These are phyloP conservation scores for Populus simonii DNA, from an alignment of 345 rosid species.

Conservation along the genomic window DNA sequence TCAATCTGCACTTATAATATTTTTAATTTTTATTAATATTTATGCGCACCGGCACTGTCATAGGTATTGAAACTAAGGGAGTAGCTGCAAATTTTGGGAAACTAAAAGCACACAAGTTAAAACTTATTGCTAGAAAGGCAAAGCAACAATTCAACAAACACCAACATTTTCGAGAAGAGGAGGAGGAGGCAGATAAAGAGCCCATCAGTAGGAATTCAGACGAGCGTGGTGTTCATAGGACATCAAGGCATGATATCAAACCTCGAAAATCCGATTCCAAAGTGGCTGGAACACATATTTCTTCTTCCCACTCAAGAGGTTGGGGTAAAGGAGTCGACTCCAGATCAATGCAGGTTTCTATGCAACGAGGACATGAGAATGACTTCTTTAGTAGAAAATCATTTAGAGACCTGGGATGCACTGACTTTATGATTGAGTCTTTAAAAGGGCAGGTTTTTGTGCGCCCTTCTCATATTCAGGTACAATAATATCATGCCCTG, in stretches of 20 bases:
- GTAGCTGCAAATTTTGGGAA: conserved; percentile 41
- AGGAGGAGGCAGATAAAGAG: conserved; percentile 10
- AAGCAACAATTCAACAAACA: conserved; percentile 25
- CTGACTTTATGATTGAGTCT: conserved; percentile 58
- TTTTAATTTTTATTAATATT: neutral
- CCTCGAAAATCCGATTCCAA: conserved; percentile 19
- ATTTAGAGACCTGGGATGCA: conserved; percentile 73
- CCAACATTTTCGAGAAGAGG: conserved; percentile 21
- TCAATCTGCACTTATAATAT: neutral
- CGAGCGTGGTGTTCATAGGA: neutral
- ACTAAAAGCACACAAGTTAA: conserved; percentile 59
- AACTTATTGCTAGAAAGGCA: conserved; percentile 50
- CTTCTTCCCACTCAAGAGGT: conserved; percentile 25
- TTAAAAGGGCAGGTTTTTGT: conserved; percentile 52
- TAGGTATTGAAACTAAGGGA: conserved; percentile 14
- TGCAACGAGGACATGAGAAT: conserved; percentile 27
- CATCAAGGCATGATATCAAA: neutral
- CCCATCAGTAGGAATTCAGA: neutral
- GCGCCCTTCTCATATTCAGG: conserved; percentile 87
- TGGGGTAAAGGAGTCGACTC: conserved; percentile 45
- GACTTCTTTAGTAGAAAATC: conserved; percentile 73
- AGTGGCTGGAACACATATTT: conserved; percentile 21
- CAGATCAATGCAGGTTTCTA: conserved; percentile 24
- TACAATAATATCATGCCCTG: conserved; percentile 16
- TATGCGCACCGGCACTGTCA: neutral